A percentile compares a stretch with the other conserved stretches of the same genome.
Evolutionary conservation across 805 yeast species (phyloP).

Genomic region (Scheffersomyces stipitis): DNA sequence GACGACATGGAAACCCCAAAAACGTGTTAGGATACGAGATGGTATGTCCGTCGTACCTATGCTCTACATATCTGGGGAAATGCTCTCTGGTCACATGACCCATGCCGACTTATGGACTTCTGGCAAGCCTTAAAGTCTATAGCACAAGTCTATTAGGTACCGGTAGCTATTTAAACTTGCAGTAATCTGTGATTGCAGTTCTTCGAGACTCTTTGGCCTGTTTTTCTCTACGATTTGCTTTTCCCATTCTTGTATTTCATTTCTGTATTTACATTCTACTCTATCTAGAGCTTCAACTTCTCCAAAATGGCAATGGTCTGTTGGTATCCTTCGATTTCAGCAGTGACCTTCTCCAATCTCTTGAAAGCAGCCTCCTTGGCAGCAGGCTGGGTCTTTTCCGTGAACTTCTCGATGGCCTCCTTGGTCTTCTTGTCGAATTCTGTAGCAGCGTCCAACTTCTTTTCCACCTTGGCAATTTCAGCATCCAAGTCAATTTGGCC

Average conservation of each 20-base stretch:
- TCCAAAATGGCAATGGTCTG: slow-evolving; percentile 84
- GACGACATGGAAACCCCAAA: too few species aligned
- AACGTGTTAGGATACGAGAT: too few species aligned
- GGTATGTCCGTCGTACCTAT: too few species aligned
- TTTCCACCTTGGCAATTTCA: slow-evolving; percentile 79
- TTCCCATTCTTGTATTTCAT: background rate
- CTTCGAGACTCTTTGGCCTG: too few species aligned
- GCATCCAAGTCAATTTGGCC: slow-evolving; percentile 93
- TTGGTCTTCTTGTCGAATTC: slow-evolving; percentile 61
- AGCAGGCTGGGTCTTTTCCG: slow-evolving; percentile 76
- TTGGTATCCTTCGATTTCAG: slow-evolving; percentile 89
- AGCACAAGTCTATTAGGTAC: too few species aligned
- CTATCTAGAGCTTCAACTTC: slow-evolving; percentile 55
- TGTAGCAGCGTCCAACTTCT: slow-evolving; percentile 68
- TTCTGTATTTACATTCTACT: slow-evolving; percentile 3
- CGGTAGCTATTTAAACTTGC: too few species aligned
- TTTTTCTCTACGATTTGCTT: too few species aligned
- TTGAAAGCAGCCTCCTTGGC: slow-evolving; percentile 75
- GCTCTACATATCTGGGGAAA: too few species aligned
- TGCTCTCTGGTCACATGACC: too few species aligned
- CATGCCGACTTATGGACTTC: too few species aligned
- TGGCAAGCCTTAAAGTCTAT: too few species aligned
- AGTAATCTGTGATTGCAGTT: too few species aligned
- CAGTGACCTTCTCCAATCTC: slow-evolving; percentile 66
- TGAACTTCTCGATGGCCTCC: slow-evolving; percentile 80